Percentiles rank a stretch among this genome's conserved stretches.
Conservation (phyloP, 108 stramenopile genomes). For the Cyclostephanos tholiformis region DNA sequence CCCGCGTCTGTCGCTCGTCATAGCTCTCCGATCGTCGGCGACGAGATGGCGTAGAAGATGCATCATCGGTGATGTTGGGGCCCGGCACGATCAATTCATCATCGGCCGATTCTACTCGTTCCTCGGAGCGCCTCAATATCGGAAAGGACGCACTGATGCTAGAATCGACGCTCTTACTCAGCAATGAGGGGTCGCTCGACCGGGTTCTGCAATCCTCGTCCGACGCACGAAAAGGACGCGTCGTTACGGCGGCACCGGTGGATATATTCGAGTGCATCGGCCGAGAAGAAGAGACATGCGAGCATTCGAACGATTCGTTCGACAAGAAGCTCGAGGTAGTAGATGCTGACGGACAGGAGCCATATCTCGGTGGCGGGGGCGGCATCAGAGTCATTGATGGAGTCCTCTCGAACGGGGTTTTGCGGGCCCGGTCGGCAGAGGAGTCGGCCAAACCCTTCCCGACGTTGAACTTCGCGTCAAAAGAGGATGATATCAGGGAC, state of each 20-base stretch:
- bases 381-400: constrained; percentile 27
- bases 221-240: not conserved
- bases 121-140: not conserved
- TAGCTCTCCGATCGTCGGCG: not conserved
- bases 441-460: constrained; percentile 14
- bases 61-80: not conserved
- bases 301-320: not conserved
- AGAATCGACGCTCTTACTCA: not conserved
- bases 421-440: not conserved
- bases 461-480: constrained; percentile 19
- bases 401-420: not conserved
- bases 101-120: not conserved
- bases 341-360: not conserved
- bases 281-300: too few species aligned
- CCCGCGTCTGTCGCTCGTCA: constrained; percentile 1
- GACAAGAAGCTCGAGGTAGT: not conserved
- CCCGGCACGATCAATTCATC: not conserved
- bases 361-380: constrained; percentile 28
- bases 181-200: not conserved
- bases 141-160: not conserved
- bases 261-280: too few species aligned
- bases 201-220: not conserved
- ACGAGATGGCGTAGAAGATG: not conserved
- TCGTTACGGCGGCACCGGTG: too few species aligned
- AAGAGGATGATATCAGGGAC: not conserved